Evolutionary conservation across 2,329 filamentous ascomycete genomes (phyloP).

Genomic region (Lizonia empirigonia): DNA sequence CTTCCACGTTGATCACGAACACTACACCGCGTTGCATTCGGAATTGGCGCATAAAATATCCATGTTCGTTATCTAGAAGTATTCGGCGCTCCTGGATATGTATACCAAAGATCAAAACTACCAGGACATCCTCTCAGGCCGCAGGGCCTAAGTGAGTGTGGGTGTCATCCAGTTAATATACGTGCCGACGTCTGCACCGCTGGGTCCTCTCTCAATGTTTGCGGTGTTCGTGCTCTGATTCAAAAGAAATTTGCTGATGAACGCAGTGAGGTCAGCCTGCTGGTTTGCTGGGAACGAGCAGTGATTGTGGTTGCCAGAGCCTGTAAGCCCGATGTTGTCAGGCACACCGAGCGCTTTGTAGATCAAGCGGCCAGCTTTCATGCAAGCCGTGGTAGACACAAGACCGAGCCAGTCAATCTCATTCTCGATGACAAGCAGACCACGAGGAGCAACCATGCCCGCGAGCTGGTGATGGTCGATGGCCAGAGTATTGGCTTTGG

Average conservation of each 20-base stretch:
- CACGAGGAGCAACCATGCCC: conserved; percentile 61
- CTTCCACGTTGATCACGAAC: neutral
- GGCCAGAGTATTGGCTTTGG: conserved; percentile 55
- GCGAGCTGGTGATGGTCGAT: conserved; percentile 65
- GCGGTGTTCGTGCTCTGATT: conserved; percentile 36
- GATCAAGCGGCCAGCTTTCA: conserved; percentile 60
- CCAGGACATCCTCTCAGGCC: no score
- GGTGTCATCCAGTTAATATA: conserved; percentile 48
- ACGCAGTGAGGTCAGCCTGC: conserved; percentile 59
- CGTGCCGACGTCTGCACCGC: conserved; percentile 36
- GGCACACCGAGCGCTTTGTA: conserved; percentile 61
- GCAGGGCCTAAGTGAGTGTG: conserved; percentile 36
- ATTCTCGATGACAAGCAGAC: conserved; percentile 63
- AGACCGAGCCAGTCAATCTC: conserved; percentile 65
- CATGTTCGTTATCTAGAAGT: neutral
- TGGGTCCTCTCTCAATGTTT: conserved; percentile 42
- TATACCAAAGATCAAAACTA: no score
- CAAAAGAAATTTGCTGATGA: conserved; percentile 60
- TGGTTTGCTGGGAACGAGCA: conserved; percentile 62
- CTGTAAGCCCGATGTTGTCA: conserved; percentile 63
- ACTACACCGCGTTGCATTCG: neutral
- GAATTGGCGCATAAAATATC: neutral
- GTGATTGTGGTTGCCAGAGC: conserved; percentile 61
- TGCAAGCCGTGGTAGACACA: conserved; percentile 62
- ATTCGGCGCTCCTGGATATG: no score